These are phyloP conservation scores for Venturia pyrina DNA, from an alignment of 2,329 filamentous ascomycete genomes.

Conservation along the genomic window DNA sequence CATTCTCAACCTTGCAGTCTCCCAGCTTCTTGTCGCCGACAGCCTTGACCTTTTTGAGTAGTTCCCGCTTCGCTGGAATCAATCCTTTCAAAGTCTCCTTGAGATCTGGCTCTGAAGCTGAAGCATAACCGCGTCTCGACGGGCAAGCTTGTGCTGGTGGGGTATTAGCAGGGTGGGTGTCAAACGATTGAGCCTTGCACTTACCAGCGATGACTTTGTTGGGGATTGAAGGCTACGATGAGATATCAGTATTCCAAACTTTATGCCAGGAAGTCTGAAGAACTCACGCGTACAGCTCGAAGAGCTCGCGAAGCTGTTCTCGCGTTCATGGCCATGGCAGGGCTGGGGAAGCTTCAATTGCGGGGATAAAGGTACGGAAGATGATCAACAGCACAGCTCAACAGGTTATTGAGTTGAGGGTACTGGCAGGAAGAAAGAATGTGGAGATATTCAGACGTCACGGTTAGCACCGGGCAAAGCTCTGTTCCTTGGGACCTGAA, in stretches of 20 bases:
- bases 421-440: not conserved
- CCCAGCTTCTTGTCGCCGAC: conserved; percentile 75
- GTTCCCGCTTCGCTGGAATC: conserved; percentile 87
- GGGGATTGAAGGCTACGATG: conserved; percentile 11
- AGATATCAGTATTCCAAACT: not conserved
- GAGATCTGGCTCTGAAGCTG: conserved; percentile 73
- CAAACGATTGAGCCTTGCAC: not conserved
- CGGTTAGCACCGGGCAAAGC: conserved; percentile 1
- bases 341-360: conserved; percentile 12
- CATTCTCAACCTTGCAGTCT: conserved; percentile 88
- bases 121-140: conserved; percentile 52
- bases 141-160: conserved; percentile 11
- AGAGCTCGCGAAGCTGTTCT: conserved; percentile 53
- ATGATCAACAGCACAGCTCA: not conserved
- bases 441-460: not conserved
- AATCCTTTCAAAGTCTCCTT: conserved; percentile 75
- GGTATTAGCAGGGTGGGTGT: not conserved
- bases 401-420: not conserved
- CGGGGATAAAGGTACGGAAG: not conserved
- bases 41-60: conserved; percentile 87
- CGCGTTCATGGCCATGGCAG: conserved; percentile 53
- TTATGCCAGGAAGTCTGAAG: not conserved
- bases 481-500: not conserved
- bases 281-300: conserved; percentile 51
- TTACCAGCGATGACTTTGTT: conserved; percentile 11